phyloP scores from a whole-genome alignment of 2,329 filamentous ascomycete genomes.

The Shiraia sp. region DNA sequence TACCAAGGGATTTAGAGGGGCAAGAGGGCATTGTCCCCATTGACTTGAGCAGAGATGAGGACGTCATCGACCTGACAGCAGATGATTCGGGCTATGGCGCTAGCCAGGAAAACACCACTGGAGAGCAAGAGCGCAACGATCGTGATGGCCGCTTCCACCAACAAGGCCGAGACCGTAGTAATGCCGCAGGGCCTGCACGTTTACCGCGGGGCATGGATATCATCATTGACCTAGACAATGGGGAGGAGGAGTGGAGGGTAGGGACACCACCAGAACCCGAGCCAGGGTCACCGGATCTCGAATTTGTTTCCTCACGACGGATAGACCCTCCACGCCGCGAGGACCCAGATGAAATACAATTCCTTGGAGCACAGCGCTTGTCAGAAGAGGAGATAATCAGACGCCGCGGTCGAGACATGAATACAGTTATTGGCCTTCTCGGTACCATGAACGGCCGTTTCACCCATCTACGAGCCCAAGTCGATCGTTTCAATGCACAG shows the following conservation, averaged over 20 bases:
- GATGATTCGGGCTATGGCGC: slow-evolving; percentile 28
- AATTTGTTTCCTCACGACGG: slow-evolving; percentile 48
- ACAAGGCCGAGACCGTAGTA: slow-evolving; percentile 2
- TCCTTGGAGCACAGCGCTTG: slow-evolving; percentile 27
- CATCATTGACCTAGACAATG: slow-evolving; percentile 47
- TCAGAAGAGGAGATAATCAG: slow-evolving; percentile 22
- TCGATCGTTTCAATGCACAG: slow-evolving; percentile 23
- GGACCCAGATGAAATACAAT: slow-evolving; percentile 37
- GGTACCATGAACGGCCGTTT: slow-evolving; percentile 19
- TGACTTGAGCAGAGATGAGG: slow-evolving; percentile 12
- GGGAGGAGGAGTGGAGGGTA: slow-evolving; percentile 25
- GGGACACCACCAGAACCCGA: slow-evolving; percentile 25
- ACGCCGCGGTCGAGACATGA: slow-evolving; percentile 20
- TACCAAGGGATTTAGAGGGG: slow-evolving; percentile 47
- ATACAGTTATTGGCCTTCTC: slow-evolving; percentile 23
- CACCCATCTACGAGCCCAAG: slow-evolving; percentile 24
- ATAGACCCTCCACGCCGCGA: slow-evolving; percentile 23
- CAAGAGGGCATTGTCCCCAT: slow-evolving; percentile 18
- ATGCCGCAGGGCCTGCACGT: slow-evolving; percentile 36
- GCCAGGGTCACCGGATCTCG: slow-evolving; percentile 51
- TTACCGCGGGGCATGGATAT: slow-evolving; percentile 49
- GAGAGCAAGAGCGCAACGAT: slow-evolving; percentile 1
- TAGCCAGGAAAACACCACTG: slow-evolving; percentile 9
- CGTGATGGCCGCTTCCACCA: slow-evolving; percentile 4
- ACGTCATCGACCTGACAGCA: slow-evolving; percentile 38